Evolutionary conservation across 805 yeast genomes (phyloP).

Genomic region (Huiozyma sinensis): DNA sequence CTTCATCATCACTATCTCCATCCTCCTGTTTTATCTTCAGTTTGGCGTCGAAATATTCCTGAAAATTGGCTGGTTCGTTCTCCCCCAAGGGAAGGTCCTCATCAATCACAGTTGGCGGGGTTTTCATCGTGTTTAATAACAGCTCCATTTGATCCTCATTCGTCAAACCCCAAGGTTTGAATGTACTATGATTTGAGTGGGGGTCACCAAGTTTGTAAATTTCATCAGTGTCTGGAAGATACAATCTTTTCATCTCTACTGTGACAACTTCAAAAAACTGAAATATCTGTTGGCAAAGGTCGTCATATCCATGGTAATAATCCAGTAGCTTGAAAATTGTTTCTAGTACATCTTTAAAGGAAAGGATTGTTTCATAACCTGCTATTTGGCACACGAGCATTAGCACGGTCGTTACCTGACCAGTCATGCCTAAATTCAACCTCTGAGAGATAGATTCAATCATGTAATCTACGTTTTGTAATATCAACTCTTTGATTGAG

Average conservation of each 20-base stretch:
- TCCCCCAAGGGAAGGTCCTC: conserved; percentile 9
- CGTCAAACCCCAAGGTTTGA: conserved; percentile 53
- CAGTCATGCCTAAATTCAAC: conserved; percentile 57
- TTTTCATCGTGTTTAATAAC: conserved; percentile 29
- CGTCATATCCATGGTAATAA: conserved; percentile 71
- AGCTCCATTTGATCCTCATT: conserved; percentile 34
- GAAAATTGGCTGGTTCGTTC: conserved; percentile 26
- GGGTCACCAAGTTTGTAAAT: conserved; percentile 10
- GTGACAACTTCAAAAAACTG: conserved; percentile 54
- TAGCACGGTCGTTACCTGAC: conserved; percentile 65
- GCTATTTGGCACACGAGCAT: conserved; percentile 60
- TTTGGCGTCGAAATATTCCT: conserved; percentile 30
- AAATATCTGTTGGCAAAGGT: conserved; percentile 64
- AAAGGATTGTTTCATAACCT: conserved; percentile 53
- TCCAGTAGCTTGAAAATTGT: conserved; percentile 72
- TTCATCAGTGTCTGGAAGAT: conserved; percentile 24
- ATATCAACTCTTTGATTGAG: conserved; percentile 44
- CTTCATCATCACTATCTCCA: conserved; percentile 30
- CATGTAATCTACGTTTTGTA: conserved; percentile 68
- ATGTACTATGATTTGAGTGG: conserved; percentile 19
- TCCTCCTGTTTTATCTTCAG: conserved; percentile 12
- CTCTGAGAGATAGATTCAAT: conserved; percentile 66
- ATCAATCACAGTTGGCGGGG: background rate
- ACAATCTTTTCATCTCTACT: conserved; percentile 34
- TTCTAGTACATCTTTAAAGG: conserved; percentile 61